Conservation (phyloP, 768 basidiomycete genomes). For the Leccinellum luteum region DNA sequence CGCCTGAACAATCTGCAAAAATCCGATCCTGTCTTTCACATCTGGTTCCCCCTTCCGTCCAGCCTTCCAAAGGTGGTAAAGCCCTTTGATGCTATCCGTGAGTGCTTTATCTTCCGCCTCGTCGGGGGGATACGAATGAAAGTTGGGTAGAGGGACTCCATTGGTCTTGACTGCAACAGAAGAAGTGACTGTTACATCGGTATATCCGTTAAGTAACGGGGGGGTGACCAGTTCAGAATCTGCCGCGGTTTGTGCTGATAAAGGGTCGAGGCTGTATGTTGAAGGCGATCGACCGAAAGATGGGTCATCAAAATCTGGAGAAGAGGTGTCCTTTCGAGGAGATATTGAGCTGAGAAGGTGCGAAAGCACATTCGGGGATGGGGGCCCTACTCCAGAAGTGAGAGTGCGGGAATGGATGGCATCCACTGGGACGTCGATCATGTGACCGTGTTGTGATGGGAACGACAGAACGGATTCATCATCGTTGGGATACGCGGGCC, state of each 20-base stretch:
- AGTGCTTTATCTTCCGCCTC: constrained; percentile 40
- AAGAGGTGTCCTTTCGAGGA: constrained; percentile 19
- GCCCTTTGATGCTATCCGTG: constrained; percentile 49
- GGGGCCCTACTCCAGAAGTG: constrained; percentile 19
- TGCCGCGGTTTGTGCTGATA: constrained; percentile 12
- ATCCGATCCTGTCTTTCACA: constrained; percentile 26
- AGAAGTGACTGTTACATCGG: constrained; percentile 14
- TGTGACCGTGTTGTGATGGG: constrained; percentile 6
- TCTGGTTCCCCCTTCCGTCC: constrained; percentile 25
- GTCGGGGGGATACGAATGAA: not conserved
- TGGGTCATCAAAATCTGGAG: constrained; percentile 11
- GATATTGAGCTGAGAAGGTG: constrained; percentile 28
- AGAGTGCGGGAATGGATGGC: constrained; percentile 17
- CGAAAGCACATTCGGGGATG: constrained; percentile 25
- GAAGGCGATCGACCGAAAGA: constrained; percentile 7
- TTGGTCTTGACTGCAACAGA: constrained; percentile 14
- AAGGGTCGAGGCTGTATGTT: constrained; percentile 4
- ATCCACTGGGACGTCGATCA: constrained; percentile 15
- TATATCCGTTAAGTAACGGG: constrained; percentile 7
- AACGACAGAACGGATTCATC: constrained; percentile 1
- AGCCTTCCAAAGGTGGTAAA: constrained; percentile 60
- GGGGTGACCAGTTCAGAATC: constrained; percentile 29
- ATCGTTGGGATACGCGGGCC: constrained; percentile 4
- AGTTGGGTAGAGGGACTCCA: constrained; percentile 6
- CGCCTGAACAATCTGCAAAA: constrained; percentile 35